A percentile compares a stretch with the other conserved stretches of the same genome.
phyloP scores from a whole-genome alignment of 768 basidiomycete species.

The Psilocybe cubensis region DNA sequence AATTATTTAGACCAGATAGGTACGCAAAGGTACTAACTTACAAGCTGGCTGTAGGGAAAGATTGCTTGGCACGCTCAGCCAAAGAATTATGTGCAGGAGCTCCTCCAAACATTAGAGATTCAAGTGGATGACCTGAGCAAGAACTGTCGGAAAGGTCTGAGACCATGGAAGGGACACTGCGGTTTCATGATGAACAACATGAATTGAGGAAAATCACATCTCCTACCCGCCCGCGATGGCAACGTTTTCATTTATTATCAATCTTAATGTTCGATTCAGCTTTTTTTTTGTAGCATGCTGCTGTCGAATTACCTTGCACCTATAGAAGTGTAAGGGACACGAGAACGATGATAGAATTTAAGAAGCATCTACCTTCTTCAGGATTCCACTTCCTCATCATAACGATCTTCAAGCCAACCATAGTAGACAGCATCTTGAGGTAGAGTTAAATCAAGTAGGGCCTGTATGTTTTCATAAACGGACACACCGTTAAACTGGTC shows the following conservation, averaged over 20 bases:
- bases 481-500: constrained; percentile 47
- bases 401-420: constrained; percentile 58
- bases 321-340: constrained; percentile 14
- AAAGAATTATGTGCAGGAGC: constrained; percentile 53
- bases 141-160: constrained; percentile 58
- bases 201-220: not conserved
- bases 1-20: not conserved
- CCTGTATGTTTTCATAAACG: not conserved
- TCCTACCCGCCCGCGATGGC: constrained; percentile 55
- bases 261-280: constrained; percentile 25
- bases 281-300: not conserved
- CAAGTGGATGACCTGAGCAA: constrained; percentile 41
- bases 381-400: constrained; percentile 60
- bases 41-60: constrained; percentile 51
- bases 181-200: not conserved
- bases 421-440: constrained; percentile 55
- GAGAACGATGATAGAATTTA: constrained; percentile 8
- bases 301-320: constrained; percentile 19
- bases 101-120: constrained; percentile 56
- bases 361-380: constrained; percentile 47
- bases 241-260: constrained; percentile 58
- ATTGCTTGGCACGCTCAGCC: constrained; percentile 44
- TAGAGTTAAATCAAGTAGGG: not conserved
- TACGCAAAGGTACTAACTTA: constrained; percentile 21
- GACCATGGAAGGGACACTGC: constrained; percentile 65